Evolutionary conservation across 768 basidiomycete genomes (phyloP), one percentile per base, ranked within the genome.

Genomic region (Termitomyces sp.): DNA sequence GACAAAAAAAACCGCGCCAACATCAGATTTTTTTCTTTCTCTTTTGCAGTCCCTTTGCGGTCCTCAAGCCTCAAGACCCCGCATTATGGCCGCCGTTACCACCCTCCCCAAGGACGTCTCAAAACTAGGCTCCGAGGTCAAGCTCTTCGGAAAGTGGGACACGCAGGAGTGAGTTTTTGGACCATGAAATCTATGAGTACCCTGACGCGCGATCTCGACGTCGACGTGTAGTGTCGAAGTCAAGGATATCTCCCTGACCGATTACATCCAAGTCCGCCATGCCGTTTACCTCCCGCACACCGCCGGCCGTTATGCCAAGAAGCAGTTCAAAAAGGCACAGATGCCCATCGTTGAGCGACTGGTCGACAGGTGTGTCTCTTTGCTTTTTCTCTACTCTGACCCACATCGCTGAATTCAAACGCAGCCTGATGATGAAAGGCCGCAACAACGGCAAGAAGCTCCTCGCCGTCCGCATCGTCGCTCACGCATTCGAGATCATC

Each of bases 391-490:
- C 28, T 48, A 46, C 44, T 8, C 41, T 24, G 47, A 3, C 6
- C 28, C 16, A 14, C 3, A n/a, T 30, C 33, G 26, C 48, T 55
- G 51, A 11, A 8, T 3, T 56, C 47, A 28, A 44, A 26, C 11
- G 33, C 55, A 96, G 94, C 75, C 78, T 99, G 73, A 99, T 99
- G 97, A 99, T 99, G 97, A 97, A 98, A 80, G 97, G 97, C 61
- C 94, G 97, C 77, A 99, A 98, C 88, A 98, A 95, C 79, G 97
- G 97, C 72, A 98, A 98, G 83, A 98, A 98, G 79, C 87, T 98
- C 73, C 78, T 99, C 75, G 89, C 97, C 68, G 92, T 99, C 75
- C 94, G 97, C 77, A 99, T 99, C 69, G 97, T 99, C 70, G 92
- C 94, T 59, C 97, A 99, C 76, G 92, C 97, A 36, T 99, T 99